Conservation (phyloP, 2,329 filamentous ascomycete species). For the Xylariaceae sp. region DNA sequence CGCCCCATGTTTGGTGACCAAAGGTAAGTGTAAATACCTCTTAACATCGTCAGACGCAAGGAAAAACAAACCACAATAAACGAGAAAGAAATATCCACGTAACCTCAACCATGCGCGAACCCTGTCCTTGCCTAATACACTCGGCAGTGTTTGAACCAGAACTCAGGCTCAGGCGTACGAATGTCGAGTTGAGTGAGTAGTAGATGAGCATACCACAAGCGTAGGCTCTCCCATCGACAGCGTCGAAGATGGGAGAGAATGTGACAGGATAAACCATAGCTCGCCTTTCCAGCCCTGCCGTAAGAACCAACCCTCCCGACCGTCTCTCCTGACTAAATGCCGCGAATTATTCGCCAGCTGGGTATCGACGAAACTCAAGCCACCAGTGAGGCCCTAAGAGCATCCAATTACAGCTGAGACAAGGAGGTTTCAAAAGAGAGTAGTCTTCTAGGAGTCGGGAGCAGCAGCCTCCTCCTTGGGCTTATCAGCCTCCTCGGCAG, state of each 20-base stretch:
- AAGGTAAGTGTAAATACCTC: slow-evolving; percentile 30
- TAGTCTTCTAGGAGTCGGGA: slow-evolving; percentile 48
- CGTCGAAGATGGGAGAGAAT: slow-evolving; percentile 22
- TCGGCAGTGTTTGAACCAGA: slow-evolving; percentile 23
- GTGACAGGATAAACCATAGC: slow-evolving; percentile 27
- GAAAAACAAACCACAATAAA: slow-evolving; percentile 26
- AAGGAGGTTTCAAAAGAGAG: slow-evolving; percentile 33
- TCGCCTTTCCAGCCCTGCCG: slow-evolving; percentile 31
- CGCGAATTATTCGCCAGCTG: slow-evolving; percentile 31
- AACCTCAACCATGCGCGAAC: slow-evolving; percentile 23
- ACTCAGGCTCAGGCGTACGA: slow-evolving; percentile 19
- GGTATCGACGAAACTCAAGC: slow-evolving; percentile 29
- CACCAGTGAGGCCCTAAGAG: slow-evolving; percentile 23
- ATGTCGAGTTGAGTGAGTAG: slow-evolving; percentile 26
- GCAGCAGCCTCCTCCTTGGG: slow-evolving; percentile 51
- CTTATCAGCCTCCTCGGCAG: slow-evolving; percentile 47
- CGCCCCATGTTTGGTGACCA: slow-evolving; percentile 24
- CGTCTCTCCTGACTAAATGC: slow-evolving; percentile 30
- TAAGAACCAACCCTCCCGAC: slow-evolving; percentile 30
- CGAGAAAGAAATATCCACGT: slow-evolving; percentile 23
- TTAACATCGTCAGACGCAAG: slow-evolving; percentile 29
- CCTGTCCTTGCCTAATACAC: slow-evolving; percentile 27
- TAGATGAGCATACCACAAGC: slow-evolving; percentile 26
- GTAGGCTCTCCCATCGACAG: slow-evolving; percentile 27
- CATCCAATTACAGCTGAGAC: slow-evolving; percentile 35